Evolutionary conservation across 495 filamentous ascomycete genomes (phyloP).

Genomic region (Hypoxylon perforatum): DNA sequence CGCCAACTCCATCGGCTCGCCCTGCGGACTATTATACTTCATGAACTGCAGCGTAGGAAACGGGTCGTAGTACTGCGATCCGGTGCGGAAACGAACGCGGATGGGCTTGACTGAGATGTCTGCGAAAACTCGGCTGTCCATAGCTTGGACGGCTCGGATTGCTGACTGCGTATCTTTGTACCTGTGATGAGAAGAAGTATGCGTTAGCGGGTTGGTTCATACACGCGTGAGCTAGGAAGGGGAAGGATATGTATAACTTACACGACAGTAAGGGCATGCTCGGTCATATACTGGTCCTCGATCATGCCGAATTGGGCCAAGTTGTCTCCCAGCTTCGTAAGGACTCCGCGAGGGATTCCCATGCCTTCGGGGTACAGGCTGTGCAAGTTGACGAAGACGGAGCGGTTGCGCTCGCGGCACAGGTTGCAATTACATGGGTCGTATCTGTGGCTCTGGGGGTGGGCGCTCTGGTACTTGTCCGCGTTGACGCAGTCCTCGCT

Average conservation of each 20-base stretch:
- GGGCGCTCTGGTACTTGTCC: neutral
- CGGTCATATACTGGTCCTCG: neutral
- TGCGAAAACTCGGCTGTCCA: neutral
- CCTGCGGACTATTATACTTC: neutral
- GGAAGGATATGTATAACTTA: no score
- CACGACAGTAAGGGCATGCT: neutral
- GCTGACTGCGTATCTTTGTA: neutral
- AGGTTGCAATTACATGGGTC: constrained; percentile 16
- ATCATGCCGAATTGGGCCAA: constrained; percentile 18
- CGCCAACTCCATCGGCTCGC: neutral
- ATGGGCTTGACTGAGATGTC: neutral
- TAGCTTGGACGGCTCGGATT: neutral
- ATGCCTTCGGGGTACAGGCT: neutral
- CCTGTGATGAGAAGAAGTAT: neutral
- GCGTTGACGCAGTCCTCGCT: constrained; percentile 17
- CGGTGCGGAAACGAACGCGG: neutral
- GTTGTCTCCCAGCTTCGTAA: neutral
- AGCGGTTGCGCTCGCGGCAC: constrained; percentile 13
- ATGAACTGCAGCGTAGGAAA: neutral
- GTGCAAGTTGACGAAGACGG: constrained; percentile 21
- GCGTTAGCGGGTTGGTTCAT: neutral
- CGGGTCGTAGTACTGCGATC: neutral
- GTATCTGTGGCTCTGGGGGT: constrained; percentile 12
- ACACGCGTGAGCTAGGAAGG: neutral
- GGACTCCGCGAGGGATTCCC: neutral